Percentiles rank a stretch among this genome's conserved stretches.
Conservation (phyloP, 805 yeast species). For the Candida lessepsii region DNA sequence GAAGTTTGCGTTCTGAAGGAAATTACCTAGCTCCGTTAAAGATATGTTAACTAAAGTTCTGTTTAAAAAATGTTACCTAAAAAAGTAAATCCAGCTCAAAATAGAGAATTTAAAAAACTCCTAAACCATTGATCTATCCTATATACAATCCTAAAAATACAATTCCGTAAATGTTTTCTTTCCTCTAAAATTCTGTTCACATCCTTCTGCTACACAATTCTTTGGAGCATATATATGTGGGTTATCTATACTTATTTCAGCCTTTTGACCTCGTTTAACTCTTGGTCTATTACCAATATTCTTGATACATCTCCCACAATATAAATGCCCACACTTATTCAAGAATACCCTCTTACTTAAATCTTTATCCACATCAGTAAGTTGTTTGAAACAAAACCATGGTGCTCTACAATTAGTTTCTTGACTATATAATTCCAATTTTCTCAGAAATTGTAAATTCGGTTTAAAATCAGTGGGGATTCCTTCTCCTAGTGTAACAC, state of each 20-base stretch:
- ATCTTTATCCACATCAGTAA: constrained; percentile 26
- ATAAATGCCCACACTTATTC: constrained; percentile 78
- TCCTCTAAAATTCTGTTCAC: constrained; percentile 45
- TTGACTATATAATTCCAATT: constrained; percentile 23
- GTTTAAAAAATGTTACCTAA: too few species aligned
- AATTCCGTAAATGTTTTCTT: constrained; percentile 54
- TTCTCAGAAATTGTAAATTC: constrained; percentile 27
- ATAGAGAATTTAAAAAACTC: too few species aligned
- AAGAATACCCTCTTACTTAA: constrained; percentile 41
- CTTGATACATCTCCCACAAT: constrained; percentile 81
- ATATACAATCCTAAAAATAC: constrained; percentile 30
- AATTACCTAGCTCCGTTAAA: too few species aligned
- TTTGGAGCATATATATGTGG: constrained; percentile 52
- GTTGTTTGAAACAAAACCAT: constrained; percentile 49
- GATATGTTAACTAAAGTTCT: too few species aligned
- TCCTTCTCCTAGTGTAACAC: constrained; percentile 70
- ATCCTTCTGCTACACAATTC: constrained; percentile 54
- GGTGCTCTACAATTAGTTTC: constrained; percentile 53
- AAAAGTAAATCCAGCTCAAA: too few species aligned
- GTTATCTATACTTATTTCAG: constrained; percentile 23
- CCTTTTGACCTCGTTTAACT: constrained; percentile 11
- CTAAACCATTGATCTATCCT: too few species aligned
- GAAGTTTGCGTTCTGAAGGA: too few species aligned
- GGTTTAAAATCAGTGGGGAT: constrained; percentile 53
- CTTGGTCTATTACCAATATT: constrained; percentile 52